Base-by-base conservation (phyloP, 148 eudicot genomes). In the Pouteria glomerata region DNA sequence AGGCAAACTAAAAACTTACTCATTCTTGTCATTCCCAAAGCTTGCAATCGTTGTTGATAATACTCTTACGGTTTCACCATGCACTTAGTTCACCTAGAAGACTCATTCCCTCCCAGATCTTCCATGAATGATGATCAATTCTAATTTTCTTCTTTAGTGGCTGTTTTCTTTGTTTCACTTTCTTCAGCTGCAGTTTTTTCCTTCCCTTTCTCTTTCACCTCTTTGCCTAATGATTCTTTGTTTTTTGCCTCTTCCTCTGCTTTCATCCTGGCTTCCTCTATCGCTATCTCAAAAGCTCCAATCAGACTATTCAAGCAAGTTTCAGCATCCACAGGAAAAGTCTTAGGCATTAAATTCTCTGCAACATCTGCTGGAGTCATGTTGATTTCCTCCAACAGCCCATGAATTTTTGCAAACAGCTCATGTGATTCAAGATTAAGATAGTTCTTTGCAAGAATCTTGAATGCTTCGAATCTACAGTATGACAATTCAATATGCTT, bases 311-410 rank as follows among this genome's bases (percentile, higher is more conserved):
- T 56, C 61, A 85, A 56, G 57, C 81, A 57, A 33, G 13, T 55
- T 2, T 75, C 79, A 1, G 63, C 72, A 72, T 76, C 76, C 29
- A 64, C 75, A 24, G 47, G 30, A 44, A 60, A 64, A 0, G 76
- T 65, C 60, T 74, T 78, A 0, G 86, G 85, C 89, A 86, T 86
- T 68, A 86, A 75, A 23, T 74, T 79, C 71, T 86, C 89, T 0
- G 89, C 89, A 8, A 86, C 89, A 57, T 86, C 89, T 16, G 89
- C 87, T 1, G 87, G 85, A n/a, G 76, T 72, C 57, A 74, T 77
- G 6, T 81, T 73, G 0, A 66, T 71, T 21, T 81, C 83, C 48
- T 56, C 58, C 72, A 83, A 60, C 68, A 83, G 68, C 21, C 41
- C 66, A 21, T 23, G 35, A 27, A 83, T 68, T 2, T 18, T 67